Conservation (phyloP, 345 rosid genomes). For the Excoecaria cochinchinensis region DNA sequence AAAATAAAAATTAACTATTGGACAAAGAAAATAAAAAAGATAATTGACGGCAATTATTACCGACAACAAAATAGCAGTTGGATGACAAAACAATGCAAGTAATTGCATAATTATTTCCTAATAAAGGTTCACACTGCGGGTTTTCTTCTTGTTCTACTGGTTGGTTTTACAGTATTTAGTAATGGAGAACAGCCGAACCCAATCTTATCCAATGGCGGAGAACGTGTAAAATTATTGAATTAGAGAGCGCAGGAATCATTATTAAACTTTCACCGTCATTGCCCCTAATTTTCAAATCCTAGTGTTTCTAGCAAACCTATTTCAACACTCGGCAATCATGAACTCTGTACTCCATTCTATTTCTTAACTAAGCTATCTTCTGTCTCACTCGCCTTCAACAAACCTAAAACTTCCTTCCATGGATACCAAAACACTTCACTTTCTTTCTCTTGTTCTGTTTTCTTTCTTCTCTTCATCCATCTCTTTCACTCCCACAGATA, state of each 20-base stretch:
- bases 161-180: neutral
- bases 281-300: conserved; percentile 1
- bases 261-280: neutral
- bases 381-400: neutral
- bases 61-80: no score
- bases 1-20: no score
- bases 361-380: neutral
- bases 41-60: no score
- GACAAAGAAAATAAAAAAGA: no score
- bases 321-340: neutral
- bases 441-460: conserved; percentile 32
- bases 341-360: neutral
- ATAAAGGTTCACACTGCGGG: neutral
- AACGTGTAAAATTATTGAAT: neutral
- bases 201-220: neutral
- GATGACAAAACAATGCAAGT: neutral
- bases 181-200: conserved; percentile 3
- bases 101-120: neutral
- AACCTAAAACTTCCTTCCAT: conserved; percentile 22
- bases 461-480: conserved; percentile 27
- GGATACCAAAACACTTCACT: conserved; percentile 29
- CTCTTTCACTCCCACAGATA: conserved; percentile 64
- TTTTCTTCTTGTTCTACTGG: neutral
- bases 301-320: neutral
- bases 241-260: neutral